Conservation (phyloP, 176 grass and related monocot genomes). For the Sorghum bicolor region Sorghum_bicolor_NCBIv3 NC_012870.2:7164001-7164500, state of each 20-base stretch:
- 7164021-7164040: no score
- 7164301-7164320: constrained; percentile 70
- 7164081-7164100: background rate
- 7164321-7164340: constrained; percentile 75
- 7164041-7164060: no score
- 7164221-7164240: background rate
- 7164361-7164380: constrained; percentile 75
- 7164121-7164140: constrained; percentile 23
- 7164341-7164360: constrained; percentile 53
- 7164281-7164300: constrained; percentile 65
- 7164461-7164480: constrained; percentile 49
- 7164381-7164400: constrained; percentile 33
- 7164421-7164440: constrained; percentile 26
- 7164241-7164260: background rate
- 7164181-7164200: background rate
- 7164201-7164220: background rate
- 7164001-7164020: no score
- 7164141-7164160: background rate
- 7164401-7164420: constrained; percentile 72
- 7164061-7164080: background rate
- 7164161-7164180: background rate
- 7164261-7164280: constrained; percentile 73
- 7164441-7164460: background rate
- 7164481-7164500: background rate
- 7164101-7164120: background rate